phyloP scores from a whole-genome alignment of 352 stramenopile species.

The Globisporangium cylindrosporum region DNA sequence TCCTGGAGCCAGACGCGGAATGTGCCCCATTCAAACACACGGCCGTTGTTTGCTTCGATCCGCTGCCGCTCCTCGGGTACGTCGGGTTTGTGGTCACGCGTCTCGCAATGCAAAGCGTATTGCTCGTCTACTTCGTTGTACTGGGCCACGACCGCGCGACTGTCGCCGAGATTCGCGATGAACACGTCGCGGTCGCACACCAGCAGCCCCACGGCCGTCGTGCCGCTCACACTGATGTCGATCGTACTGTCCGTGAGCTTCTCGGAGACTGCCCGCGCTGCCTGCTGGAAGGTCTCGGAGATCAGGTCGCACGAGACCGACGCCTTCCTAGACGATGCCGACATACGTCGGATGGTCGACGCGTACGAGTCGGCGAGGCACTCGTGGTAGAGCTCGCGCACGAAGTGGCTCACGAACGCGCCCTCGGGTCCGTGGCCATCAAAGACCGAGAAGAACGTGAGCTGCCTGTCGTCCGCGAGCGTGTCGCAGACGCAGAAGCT shows the following conservation, averaged over 20 bases:
- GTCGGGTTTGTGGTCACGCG: constrained; percentile 81
- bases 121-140: constrained; percentile 28
- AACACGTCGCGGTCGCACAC: constrained; percentile 60
- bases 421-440: constrained; percentile 75
- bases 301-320: constrained; percentile 41
- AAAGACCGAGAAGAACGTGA: constrained; percentile 73
- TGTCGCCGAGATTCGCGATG: constrained; percentile 76
- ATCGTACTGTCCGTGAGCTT: constrained; percentile 45
- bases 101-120: constrained; percentile 61
- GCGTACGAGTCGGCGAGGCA: constrained; percentile 44
- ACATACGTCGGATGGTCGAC: background rate
- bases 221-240: constrained; percentile 77
- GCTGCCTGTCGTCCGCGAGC: constrained; percentile 36
- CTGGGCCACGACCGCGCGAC: constrained; percentile 54
- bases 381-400: constrained; percentile 64
- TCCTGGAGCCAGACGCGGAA: constrained; percentile 84
- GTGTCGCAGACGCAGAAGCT: constrained; percentile 59
- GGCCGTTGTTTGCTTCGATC: constrained; percentile 68
- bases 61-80: constrained; percentile 56
- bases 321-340: constrained; percentile 2
- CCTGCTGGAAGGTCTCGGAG: constrained; percentile 50
- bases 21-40: constrained; percentile 79
- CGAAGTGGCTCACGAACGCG: constrained; percentile 72
- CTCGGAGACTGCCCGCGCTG: constrained; percentile 36
- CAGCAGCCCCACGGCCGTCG: constrained; percentile 64